Conservation (phyloP, 805 yeast species). For the Cyberlindnera petersonii region DNA sequence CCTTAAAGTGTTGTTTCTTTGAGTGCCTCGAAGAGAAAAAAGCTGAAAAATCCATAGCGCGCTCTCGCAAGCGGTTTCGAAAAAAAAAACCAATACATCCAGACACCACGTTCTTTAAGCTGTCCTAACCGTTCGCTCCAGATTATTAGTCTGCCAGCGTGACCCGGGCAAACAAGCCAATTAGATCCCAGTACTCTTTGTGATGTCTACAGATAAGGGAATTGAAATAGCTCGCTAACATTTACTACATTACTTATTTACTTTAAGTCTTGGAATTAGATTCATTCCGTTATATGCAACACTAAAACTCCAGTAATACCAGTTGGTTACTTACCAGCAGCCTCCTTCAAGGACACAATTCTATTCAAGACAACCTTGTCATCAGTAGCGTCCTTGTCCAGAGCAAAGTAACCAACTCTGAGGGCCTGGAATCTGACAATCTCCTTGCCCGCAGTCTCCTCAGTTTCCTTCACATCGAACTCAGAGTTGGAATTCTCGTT, state of each 20-base stretch:
- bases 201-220: too few relatives aligned
- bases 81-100: slow-evolving; percentile 5
- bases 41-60: slow-evolving; percentile 22
- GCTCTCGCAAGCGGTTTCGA: background rate
- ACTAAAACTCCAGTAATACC: too few relatives aligned
- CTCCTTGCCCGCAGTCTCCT: slow-evolving; percentile 55
- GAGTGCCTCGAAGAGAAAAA: slow-evolving; percentile 19
- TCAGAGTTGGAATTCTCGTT: slow-evolving; percentile 52
- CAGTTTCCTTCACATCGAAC: slow-evolving; percentile 67
- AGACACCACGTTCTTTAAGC: slow-evolving; percentile 4
- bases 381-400: slow-evolving; percentile 71
- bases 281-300: too few relatives aligned
- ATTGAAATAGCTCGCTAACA: too few relatives aligned
- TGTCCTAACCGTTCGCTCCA: too few relatives aligned
- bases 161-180: too few relatives aligned
- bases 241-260: too few relatives aligned
- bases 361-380: slow-evolving; percentile 74
- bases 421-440: slow-evolving; percentile 97
- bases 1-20: background rate
- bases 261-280: too few relatives aligned
- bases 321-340: slow-evolving; percentile 41
- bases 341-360: slow-evolving; percentile 88
- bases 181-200: too few relatives aligned
- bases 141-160: too few relatives aligned
- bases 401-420: slow-evolving; percentile 92